These are phyloP conservation scores for Ormosia semicastrata DNA, from an alignment of 306 rosid genomes.

Conservation along the genomic window DNA sequence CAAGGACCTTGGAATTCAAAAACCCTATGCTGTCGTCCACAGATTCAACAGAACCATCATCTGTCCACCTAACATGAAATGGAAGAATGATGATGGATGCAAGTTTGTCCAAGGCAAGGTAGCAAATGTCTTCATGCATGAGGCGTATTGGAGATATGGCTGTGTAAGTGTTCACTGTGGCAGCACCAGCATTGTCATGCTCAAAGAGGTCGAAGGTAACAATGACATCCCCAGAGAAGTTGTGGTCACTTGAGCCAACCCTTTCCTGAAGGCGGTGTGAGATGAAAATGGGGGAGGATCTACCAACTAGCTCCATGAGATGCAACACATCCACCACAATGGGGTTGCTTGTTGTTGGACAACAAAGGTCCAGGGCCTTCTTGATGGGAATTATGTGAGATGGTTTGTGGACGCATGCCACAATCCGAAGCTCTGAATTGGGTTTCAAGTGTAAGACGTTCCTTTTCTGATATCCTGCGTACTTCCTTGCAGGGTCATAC, in stretches of 20 bases:
- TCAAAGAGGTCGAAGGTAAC: slow-evolving; percentile 32
- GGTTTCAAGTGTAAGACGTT: slow-evolving; percentile 31
- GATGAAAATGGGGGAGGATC: slow-evolving; percentile 40
- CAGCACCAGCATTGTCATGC: slow-evolving; percentile 10
- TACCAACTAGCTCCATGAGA: slow-evolving; percentile 39
- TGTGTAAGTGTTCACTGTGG: slow-evolving; percentile 26
- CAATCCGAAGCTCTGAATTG: slow-evolving; percentile 30
- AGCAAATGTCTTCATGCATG: slow-evolving; percentile 51
- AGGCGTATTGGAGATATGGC: slow-evolving; percentile 35
- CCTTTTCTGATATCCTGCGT: slow-evolving; percentile 33
- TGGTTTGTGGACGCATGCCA: slow-evolving; percentile 39
- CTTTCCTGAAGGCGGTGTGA: slow-evolving; percentile 34
- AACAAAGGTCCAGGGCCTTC: slow-evolving; percentile 23
- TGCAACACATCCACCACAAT: slow-evolving; percentile 31
- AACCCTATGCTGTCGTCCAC: slow-evolving; percentile 18
- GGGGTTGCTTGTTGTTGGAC: slow-evolving; percentile 27
- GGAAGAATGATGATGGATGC: slow-evolving; percentile 43
- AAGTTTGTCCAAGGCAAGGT: slow-evolving; percentile 40
- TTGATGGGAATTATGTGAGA: slow-evolving; percentile 16
- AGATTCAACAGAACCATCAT: slow-evolving; percentile 29
- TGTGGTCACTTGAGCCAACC: not conserved
- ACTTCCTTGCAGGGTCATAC: slow-evolving; percentile 47
- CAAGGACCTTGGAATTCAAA: slow-evolving; percentile 34
- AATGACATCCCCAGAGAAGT: slow-evolving; percentile 33
- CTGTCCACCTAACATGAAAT: slow-evolving; percentile 39